Base-by-base conservation (phyloP, 2,329 filamentous ascomycete species). In the Colletotrichum lentis region DNA sequence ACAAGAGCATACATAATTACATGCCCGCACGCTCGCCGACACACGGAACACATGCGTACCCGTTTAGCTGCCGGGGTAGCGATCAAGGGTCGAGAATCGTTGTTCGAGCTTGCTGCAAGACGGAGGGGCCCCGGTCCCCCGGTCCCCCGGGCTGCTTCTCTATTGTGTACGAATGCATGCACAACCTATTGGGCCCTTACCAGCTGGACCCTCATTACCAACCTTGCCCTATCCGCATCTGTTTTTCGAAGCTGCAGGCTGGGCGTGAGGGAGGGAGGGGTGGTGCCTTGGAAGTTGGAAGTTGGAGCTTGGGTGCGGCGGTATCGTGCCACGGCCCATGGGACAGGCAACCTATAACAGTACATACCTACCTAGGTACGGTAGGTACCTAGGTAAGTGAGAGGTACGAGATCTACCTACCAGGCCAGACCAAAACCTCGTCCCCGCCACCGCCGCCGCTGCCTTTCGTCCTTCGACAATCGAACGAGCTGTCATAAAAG, bases 401-500 rank as follows among this genome's bases (percentile, higher is more conserved):
- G 27, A 35, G 31, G 31, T 35, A 35, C 31, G 31, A 35, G 31
- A 35, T 7, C 7, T 35, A 35, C 62, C 47, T 37, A 44, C 57
- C 39, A 46, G 8, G 47, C 41, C 43, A 47, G 43, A 44, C 39
- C 56, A 39, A 31, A 31, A 37, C 57, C 18, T 60, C 44, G n/a
- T 49, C 46, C 22, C 57, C 57, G 55, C 55, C 37, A 31, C 14
- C 27, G 39, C 24, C 62, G 62, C 58, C 59, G 44, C 52, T 16
- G 12, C 60, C 47, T 47, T n/a, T 49, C n/a, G 20, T 52, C 22
- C 35, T n/a, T 35, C 20, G 39, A 60, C 57, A 49, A 31, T 18
- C 22, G 11, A 58, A 35, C 54, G 61, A 65, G 53, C 47, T 64
- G 61, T 68, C 65, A 68, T 68, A 68, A 68, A 67, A 68, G 47